Conservation (phyloP, 164 flowering plant species). For the Warburgia ugandensis region DNA sequence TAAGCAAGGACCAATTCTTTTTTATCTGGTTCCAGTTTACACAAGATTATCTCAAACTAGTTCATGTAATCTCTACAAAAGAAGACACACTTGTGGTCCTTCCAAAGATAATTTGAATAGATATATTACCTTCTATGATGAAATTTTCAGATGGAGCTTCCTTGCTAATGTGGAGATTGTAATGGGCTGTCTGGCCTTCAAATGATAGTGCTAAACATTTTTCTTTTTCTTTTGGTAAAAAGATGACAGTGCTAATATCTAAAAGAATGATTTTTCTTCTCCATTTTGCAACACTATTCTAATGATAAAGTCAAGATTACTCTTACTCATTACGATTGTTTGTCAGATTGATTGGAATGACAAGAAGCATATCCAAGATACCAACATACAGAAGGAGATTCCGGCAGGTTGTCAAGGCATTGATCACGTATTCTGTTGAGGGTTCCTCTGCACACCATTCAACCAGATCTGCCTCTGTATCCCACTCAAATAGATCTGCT, state of each 20-base stretch:
- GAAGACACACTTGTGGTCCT: too few relatives aligned
- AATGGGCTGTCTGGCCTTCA: too few relatives aligned
- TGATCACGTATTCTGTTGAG: conserved; percentile 27
- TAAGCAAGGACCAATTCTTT: background rate
- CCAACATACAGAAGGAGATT: conserved; percentile 76
- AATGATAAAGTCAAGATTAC: background rate
- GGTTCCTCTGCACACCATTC: conserved; percentile 19
- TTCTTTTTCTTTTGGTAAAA: background rate
- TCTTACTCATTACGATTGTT: conserved; percentile 1
- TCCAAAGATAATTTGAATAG: too few relatives aligned
- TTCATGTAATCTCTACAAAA: too few relatives aligned
- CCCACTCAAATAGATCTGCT: too few relatives aligned
- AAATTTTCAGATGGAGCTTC: too few relatives aligned
- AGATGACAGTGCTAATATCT: background rate
- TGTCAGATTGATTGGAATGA: conserved; percentile 70
- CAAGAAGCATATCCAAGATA: conserved; percentile 57
- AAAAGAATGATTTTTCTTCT: background rate
- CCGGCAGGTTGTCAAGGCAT: conserved; percentile 51
- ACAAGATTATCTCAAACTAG: too few relatives aligned
- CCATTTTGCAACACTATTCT: background rate
- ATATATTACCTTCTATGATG: too few relatives aligned
- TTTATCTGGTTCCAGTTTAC: background rate
- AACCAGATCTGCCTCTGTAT: conserved; percentile 16
- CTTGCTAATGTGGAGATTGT: too few relatives aligned
- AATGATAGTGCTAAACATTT: too few relatives aligned